Conservation (phyloP, 2,329 filamentous ascomycete species). For the Clarireedia homoeocarpa region DNA sequence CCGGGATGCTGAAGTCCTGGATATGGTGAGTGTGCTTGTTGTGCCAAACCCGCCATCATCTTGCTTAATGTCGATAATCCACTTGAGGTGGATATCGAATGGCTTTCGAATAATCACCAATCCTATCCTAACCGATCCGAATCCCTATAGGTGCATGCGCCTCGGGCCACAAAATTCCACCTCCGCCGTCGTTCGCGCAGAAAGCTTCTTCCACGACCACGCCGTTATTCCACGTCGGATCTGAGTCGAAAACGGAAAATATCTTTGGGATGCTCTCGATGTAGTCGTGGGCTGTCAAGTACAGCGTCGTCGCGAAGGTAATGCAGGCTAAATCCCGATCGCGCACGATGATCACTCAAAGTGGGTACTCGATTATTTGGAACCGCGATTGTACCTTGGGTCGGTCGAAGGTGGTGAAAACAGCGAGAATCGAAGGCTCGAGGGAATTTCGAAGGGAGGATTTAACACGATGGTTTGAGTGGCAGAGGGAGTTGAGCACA, state of each 20-base stretch:
- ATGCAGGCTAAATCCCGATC: constrained; percentile 22
- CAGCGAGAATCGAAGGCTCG: constrained; percentile 3
- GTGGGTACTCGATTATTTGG: constrained; percentile 4
- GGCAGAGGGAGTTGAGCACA: constrained; percentile 7
- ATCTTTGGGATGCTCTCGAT: neutral
- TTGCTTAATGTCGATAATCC: constrained; percentile 38
- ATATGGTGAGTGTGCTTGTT: constrained; percentile 61
- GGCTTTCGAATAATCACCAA: constrained; percentile 14
- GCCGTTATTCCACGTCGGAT: constrained; percentile 6
- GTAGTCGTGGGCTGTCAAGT: constrained; percentile 9
- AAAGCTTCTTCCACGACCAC: constrained; percentile 18
- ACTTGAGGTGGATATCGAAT: constrained; percentile 52
- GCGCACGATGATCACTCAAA: constrained; percentile 10
- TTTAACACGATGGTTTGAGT: neutral
- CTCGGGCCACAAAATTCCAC: constrained; percentile 23
- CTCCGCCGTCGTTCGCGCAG: constrained; percentile 41
- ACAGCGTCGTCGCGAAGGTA: constrained; percentile 14
- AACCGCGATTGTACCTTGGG: constrained; percentile 8
- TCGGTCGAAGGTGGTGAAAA: constrained; percentile 12
- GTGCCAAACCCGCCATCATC: constrained; percentile 66
- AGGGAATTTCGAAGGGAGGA: neutral
- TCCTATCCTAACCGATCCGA: neutral
- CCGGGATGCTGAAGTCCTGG: constrained; percentile 67
- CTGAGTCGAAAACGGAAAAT: constrained; percentile 8
- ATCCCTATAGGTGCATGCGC: constrained; percentile 21